Evolutionary conservation across 768 basidiomycete species (phyloP).

Genomic region (Hydnomerulius pinastri): DNA sequence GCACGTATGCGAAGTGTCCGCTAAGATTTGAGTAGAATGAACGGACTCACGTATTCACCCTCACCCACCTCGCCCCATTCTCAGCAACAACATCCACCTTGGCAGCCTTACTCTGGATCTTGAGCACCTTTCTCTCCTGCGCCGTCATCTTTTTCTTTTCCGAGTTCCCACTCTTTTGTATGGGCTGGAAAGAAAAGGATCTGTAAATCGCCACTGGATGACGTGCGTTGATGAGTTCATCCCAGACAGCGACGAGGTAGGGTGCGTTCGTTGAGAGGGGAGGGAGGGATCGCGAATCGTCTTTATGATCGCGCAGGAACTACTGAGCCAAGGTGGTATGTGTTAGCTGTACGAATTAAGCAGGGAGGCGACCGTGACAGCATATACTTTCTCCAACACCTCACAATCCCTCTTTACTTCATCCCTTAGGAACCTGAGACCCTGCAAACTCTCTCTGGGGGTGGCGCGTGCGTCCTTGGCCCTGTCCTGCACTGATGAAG

Average conservation of each 20-base stretch:
- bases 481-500: not conserved
- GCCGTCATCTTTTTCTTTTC: not conserved
- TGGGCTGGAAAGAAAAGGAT: slow-evolving; percentile 37
- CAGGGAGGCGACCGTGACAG: not conserved
- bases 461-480: not conserved
- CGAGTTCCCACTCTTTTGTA: not conserved
- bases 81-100: slow-evolving; percentile 85
- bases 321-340: too few species aligned
- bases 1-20: not conserved
- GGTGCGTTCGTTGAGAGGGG: slow-evolving; percentile 76
- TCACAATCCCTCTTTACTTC: slow-evolving; percentile 47
- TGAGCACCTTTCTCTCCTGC: not conserved
- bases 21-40: too few species aligned
- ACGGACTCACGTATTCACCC: slow-evolving; percentile 79
- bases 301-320: slow-evolving; percentile 51
- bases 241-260: slow-evolving; percentile 81
- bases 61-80: slow-evolving; percentile 75
- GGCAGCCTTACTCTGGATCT: slow-evolving; percentile 28
- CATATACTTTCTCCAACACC: slow-evolving; percentile 42
- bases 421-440: slow-evolving; percentile 42
- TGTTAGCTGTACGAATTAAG: slow-evolving; percentile 8
- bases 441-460: slow-evolving; percentile 32
- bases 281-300: slow-evolving; percentile 42
- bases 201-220: slow-evolving; percentile 63
- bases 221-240: slow-evolving; percentile 66